Evolutionary conservation across 192 early-diverging fungal species (phyloP).

Genomic region (Coemansia sp.): DNA sequence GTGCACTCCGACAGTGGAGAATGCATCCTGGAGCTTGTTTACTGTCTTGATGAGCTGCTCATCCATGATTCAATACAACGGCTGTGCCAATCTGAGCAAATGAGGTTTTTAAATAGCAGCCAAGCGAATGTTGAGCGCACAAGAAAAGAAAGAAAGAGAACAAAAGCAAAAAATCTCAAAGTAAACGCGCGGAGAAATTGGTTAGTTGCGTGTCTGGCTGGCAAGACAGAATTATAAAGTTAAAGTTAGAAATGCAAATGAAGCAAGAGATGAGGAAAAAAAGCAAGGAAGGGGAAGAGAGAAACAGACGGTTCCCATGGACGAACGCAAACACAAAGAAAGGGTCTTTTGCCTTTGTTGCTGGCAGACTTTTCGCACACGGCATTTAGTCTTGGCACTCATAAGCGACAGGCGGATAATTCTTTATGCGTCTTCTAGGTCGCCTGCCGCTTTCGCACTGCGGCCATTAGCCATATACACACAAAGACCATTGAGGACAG

Average conservation of each 20-base stretch:
- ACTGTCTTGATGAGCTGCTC: conserved; percentile 64
- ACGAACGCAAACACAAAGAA: too few relatives aligned
- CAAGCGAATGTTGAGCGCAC: too few relatives aligned
- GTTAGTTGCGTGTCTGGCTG: background rate
- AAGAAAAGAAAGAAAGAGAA: background rate
- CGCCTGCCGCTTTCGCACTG: too few relatives aligned
- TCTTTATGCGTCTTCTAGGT: too few relatives aligned
- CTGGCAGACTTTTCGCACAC: too few relatives aligned
- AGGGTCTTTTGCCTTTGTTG: too few relatives aligned
- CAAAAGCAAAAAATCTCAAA: background rate
- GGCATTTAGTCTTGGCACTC: too few relatives aligned
- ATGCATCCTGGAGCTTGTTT: conserved; percentile 89
- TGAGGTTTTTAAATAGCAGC: too few relatives aligned
- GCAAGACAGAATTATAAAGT: background rate
- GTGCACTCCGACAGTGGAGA: conserved; percentile 84
- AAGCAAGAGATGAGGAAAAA: background rate
- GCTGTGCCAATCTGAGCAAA: background rate
- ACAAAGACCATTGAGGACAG: too few relatives aligned
- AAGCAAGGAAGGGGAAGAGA: background rate
- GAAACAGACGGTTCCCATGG: background rate
- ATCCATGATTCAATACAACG: conserved; percentile 48
- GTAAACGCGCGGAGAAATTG: background rate
- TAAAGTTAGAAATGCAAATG: conserved; percentile 2
- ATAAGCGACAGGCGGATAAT: too few relatives aligned
- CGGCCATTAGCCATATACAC: too few relatives aligned